Evolutionary conservation across 1,284 basidiomycete genomes (phyloP).

Genomic region (Puccinia novopanici): DNA sequence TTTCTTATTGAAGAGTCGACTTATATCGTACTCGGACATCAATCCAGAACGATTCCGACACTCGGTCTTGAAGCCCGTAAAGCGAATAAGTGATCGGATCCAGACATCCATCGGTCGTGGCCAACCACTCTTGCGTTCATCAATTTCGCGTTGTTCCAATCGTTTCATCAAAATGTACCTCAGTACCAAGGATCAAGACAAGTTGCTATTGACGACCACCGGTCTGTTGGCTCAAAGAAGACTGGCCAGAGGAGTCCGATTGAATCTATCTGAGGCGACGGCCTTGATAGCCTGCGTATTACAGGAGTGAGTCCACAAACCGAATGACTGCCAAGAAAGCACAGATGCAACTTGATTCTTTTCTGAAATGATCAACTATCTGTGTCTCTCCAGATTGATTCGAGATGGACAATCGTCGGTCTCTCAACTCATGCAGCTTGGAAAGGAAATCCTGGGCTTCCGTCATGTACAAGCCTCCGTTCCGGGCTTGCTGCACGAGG

Average conservation of each 20-base stretch:
- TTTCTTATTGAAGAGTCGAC: too few species aligned
- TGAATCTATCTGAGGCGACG: conserved; percentile 84
- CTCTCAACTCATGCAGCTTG: conserved; percentile 84
- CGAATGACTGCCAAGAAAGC: neutral
- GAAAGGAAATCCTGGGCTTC: conserved; percentile 82
- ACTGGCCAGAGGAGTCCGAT: conserved; percentile 80
- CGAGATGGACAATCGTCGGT: conserved; percentile 90
- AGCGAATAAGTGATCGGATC: too few species aligned
- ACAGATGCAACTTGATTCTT: neutral
- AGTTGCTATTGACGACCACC: conserved; percentile 64
- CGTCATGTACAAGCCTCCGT: conserved; percentile 79
- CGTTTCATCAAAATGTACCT: conserved; percentile 36
- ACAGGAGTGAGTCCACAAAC: conserved; percentile 67
- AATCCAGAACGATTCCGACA: too few species aligned
- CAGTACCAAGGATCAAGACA: conserved; percentile 50
- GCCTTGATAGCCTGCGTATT: conserved; percentile 87
- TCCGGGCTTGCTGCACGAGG: conserved; percentile 65
- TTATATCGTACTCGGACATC: too few species aligned
- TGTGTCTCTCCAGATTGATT: conserved; percentile 63
- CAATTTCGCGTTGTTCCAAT: neutral
- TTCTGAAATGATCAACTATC: neutral
- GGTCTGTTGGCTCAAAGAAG: conserved; percentile 90
- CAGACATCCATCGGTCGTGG: neutral
- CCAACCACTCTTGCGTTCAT: neutral
- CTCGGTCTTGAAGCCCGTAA: too few species aligned